Evolutionary conservation across 2,329 filamentous ascomycete genomes (phyloP).

Genomic region (Leptographium galeiforme): DNA sequence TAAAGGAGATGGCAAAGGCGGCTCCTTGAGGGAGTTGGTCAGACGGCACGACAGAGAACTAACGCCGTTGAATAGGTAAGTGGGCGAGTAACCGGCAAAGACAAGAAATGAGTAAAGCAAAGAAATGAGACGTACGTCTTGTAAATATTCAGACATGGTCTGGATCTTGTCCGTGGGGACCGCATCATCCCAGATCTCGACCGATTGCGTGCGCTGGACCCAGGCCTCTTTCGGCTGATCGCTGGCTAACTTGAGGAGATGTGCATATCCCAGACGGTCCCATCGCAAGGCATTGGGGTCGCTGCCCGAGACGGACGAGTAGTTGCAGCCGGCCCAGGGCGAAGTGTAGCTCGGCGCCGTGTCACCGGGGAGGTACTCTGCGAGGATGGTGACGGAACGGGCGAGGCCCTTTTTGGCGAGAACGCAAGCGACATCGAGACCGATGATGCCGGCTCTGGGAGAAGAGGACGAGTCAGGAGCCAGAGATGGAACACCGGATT

Average conservation of each 20-base stretch:
- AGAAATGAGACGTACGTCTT: conserved; percentile 17
- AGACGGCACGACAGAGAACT: background rate
- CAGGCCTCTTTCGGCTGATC: conserved; percentile 18
- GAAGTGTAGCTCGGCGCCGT: conserved; percentile 25
- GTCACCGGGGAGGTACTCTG: conserved; percentile 27
- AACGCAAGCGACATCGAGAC: conserved; percentile 24
- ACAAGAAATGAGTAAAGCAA: background rate
- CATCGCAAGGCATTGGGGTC: conserved; percentile 27
- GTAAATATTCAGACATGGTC: conserved; percentile 25
- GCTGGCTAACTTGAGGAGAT: conserved; percentile 22
- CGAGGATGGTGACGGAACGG: conserved; percentile 21
- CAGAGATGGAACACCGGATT: background rate
- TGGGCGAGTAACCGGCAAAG: too few species aligned
- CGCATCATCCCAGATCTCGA: conserved; percentile 27
- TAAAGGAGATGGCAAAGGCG: conserved; percentile 22
- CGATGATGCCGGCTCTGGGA: conserved; percentile 24
- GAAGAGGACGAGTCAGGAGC: background rate
- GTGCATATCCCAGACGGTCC: conserved; percentile 22
- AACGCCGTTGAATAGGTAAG: background rate
- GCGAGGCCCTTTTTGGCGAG: conserved; percentile 22
- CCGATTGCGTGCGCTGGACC: conserved; percentile 23
- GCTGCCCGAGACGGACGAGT: conserved; percentile 28
- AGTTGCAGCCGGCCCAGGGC: conserved; percentile 31
- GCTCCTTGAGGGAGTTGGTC: conserved; percentile 18
- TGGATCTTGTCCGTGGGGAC: conserved; percentile 26